Conservation (phyloP, 208 protist species). For the Phytomonas sp. region DNA sequence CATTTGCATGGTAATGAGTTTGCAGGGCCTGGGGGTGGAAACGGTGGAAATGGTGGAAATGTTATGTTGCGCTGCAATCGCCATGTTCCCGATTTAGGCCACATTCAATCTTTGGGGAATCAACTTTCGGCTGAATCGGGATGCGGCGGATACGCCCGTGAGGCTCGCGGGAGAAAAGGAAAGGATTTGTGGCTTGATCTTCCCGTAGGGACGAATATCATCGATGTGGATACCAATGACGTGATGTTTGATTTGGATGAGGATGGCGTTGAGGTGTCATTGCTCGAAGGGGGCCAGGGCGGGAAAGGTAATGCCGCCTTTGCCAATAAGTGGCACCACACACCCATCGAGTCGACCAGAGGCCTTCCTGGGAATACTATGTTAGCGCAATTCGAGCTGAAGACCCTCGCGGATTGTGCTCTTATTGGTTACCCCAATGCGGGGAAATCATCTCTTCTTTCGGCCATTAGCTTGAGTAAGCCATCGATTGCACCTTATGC, state of each 20-base stretch:
- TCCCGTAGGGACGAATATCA: constrained; percentile 74
- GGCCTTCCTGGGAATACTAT: constrained; percentile 88
- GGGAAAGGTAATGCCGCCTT: constrained; percentile 89
- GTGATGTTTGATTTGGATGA: constrained; percentile 81
- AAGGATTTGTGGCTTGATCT: constrained; percentile 74
- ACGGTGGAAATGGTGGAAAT: constrained; percentile 83
- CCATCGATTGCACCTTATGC: constrained; percentile 80
- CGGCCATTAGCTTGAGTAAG: constrained; percentile 80
- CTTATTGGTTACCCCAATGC: constrained; percentile 90
- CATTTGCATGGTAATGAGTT: constrained; percentile 87
- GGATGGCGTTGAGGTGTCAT: constrained; percentile 59
- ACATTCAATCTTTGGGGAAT: constrained; percentile 59
- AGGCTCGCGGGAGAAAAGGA: constrained; percentile 63
- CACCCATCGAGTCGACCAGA: constrained; percentile 80
- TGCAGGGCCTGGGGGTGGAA: constrained; percentile 85
- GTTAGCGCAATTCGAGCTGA: constrained; percentile 86
- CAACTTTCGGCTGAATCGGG: constrained; percentile 56
- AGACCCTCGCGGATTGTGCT: constrained; percentile 87
- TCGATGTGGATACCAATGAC: constrained; percentile 89
- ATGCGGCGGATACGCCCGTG: constrained; percentile 60
- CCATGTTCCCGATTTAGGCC: constrained; percentile 41
- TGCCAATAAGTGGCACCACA: constrained; percentile 83
- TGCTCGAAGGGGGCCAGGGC: constrained; percentile 86
- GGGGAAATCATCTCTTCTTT: constrained; percentile 88
- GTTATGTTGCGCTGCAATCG: constrained; percentile 65